Base-by-base conservation (phyloP, 2,329 filamentous ascomycete species). In the Penicillium fuscoglaucum region DNA sequence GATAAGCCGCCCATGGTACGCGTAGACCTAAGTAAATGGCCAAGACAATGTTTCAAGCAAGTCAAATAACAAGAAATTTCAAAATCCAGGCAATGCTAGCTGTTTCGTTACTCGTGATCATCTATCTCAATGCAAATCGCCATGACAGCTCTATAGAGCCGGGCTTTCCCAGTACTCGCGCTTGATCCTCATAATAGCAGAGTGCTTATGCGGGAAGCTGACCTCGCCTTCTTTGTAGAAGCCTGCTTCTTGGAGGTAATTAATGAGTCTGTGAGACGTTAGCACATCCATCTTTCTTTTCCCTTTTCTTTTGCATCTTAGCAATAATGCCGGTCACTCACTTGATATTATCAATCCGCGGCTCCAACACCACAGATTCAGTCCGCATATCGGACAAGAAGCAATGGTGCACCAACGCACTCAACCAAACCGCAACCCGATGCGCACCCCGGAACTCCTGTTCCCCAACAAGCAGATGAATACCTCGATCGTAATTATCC, bases 391-490 rank as follows among this genome's bases (percentile, higher is more conserved):
- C 93, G 3, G 87, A 83, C 62, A 89, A 78, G 71, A 90, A 89
- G 66, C 89, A 90, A 80, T 89, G 93, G 74, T 99, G 95, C n/a
- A 95, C 87, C 65, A 98, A 73, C 21, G 91, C 88, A 52, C 86
- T 90, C 65, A 97, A 73, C 95, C 95, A 99, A 33, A 87, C 80
- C 53, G 84, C 84, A 24, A 97, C 89, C 24, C 87, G 79, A 67
- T 90, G 84, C n/a, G 85, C 78, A 0, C 93, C 93, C 52, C 93
- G 83, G 56, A 92, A 96, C 79, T 95, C 96, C 68, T 97, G 87
- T 76, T 98, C 95, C 1, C 95, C 95, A 4, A 99, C 84, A 40
- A 99, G 79, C 13, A 95, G 86, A 70, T 99, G 95, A 19, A 98
- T 78, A 0, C 95, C 95, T 7, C 95, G 82, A 68, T 98, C 93